Evolutionary conservation across 2,329 filamentous ascomycete species (phyloP).

Genomic region (Paracamarosporium sp.): DNA sequence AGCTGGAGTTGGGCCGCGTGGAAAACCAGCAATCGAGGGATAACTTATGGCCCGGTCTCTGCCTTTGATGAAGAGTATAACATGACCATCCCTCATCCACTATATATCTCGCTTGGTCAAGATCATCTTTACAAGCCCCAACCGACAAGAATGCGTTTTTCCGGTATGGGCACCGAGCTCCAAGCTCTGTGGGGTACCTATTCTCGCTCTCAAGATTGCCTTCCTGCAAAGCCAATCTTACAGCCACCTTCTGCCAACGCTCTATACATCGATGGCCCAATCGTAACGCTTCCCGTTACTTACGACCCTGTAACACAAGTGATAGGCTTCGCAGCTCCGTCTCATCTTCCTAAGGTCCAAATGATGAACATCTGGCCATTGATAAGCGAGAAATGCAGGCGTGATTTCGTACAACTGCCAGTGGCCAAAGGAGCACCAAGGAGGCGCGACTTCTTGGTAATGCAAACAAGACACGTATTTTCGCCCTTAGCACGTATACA

Average conservation of each 20-base stretch:
- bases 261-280: background rate
- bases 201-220: background rate
- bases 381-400: background rate
- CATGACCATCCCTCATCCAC: background rate
- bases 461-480: background rate
- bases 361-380: background rate
- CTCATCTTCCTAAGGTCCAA: background rate
- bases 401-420: background rate
- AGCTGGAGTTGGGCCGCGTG: constrained; percentile 7
- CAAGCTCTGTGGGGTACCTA: background rate
- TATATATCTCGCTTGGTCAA: background rate
- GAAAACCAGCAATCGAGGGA: background rate
- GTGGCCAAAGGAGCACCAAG: background rate
- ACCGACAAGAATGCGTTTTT: background rate
- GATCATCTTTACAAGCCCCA: background rate
- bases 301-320: background rate
- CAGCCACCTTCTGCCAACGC: background rate
- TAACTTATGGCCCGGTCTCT: background rate
- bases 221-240: background rate
- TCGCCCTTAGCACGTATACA: background rate
- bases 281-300: background rate
- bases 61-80: background rate
- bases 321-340: background rate
- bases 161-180: background rate
- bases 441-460: background rate